Evolutionary conservation across 2,329 filamentous ascomycete genomes (phyloP).

Genomic region (Pseudocercospora vitis): DNA sequence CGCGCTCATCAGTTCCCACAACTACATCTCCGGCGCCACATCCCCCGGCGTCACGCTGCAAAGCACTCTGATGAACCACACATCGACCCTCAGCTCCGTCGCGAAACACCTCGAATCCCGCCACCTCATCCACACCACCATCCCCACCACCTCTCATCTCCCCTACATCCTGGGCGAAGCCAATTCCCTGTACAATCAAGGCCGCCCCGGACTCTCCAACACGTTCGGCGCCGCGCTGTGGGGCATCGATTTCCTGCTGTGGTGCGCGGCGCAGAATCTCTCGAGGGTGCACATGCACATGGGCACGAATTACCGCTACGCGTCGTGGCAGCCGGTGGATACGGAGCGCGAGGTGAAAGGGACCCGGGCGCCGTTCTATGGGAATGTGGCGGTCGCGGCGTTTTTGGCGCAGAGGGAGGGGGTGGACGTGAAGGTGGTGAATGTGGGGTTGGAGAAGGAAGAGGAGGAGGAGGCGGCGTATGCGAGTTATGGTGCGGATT

Average conservation of each 20-base stretch:
- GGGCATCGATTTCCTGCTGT: constrained; percentile 63
- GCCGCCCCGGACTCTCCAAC: constrained; percentile 61
- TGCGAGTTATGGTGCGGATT: constrained; percentile 51
- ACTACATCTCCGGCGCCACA: constrained; percentile 63
- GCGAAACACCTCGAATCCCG: constrained; percentile 52
- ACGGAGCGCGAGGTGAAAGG: constrained; percentile 53
- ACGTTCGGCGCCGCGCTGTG: constrained; percentile 66
- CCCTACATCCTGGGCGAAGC: constrained; percentile 62
- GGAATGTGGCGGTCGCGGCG: constrained; percentile 58
- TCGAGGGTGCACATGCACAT: constrained; percentile 63
- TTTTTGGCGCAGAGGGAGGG: constrained; percentile 49
- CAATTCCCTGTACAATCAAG: constrained; percentile 64
- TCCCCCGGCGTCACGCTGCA: constrained; percentile 63
- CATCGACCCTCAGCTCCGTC: constrained; percentile 52
- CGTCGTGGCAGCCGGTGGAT: constrained; percentile 59
- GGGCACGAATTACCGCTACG: constrained; percentile 63
- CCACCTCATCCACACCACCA: constrained; percentile 42
- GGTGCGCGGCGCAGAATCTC: constrained; percentile 57
- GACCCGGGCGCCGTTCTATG: constrained; percentile 66
- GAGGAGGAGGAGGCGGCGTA: constrained; percentile 54
- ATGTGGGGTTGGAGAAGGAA: constrained; percentile 43
- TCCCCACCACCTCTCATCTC: constrained; percentile 38
- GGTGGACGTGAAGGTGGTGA: constrained; percentile 48
- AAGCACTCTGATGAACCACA: constrained; percentile 64
- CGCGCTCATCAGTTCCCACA: constrained; percentile 59